Evolutionary conservation across 768 basidiomycete species (phyloP), one percentile per base, ranked within the genome.

Genomic region (Strobilomyces confusus): DNA sequence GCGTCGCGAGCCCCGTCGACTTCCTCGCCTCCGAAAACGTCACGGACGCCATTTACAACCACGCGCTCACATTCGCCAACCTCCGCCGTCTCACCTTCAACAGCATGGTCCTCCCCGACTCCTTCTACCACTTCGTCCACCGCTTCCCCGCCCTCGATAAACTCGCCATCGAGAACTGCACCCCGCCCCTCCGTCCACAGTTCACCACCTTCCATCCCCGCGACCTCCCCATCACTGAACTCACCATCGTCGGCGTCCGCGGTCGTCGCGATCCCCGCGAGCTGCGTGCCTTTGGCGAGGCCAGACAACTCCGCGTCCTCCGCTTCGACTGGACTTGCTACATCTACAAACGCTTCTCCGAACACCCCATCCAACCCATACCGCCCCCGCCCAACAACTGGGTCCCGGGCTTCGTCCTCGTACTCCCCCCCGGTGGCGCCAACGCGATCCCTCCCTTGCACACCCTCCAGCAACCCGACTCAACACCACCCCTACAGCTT

Each of bases 241-340:
- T 80, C 26, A 72, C 71, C 17, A 61, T 80, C 47, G 40, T 71
- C 48, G 71, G 71, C 50, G 57, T 74, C 11, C 72, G 71, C 48
- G 69, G 69, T 34, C 57, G 59, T 33, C 51, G 60, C 46, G 66
- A 63, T 14, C 49, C 54, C 11, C 61, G 61, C 5, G 65, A 63
- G 25, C 51, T 68, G 2, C 66, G 66, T 12, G 66, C 65, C 4
- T 72, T 78, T 36, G 73, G 69, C 20, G 67, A 69, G 32, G 75
- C 69, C 0, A 59, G 63, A 12, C 65, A 67, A 3, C 68, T 80
- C 19, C 71, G 68, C 14, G 64, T 67, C n/a, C 63, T 80, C n/a
- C 72, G 71, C 44, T 67, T 79, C 44, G 77, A 79, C 59, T 74
- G 69, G 63, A 73, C 69, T 1, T 73, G 72, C 19, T 70, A 73